Evolutionary conservation across 805 yeast genomes (phyloP), one percentile per base, ranked within the genome.

Genomic region (Pichia sporocuriosa): DNA sequence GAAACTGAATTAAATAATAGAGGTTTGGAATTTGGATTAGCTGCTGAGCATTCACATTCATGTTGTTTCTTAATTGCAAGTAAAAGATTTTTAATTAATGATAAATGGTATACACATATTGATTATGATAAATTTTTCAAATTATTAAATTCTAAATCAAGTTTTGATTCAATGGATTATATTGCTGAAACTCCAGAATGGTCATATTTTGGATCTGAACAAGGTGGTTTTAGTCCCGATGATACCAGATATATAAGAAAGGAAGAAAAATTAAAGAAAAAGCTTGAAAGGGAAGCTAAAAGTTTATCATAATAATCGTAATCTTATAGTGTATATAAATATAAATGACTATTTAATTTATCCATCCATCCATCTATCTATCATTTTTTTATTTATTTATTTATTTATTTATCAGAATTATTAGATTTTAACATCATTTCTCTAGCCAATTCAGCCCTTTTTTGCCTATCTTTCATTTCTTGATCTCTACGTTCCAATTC

Each of bases 31-130:
- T 88, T 89, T 56, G 95, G 79, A 35, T 68, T 88, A 44, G 96
- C 96, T 10, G 95, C 96, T 0, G 96, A 89, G 61, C 97, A 88
- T 60, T 95, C 96, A 0, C 97, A 88, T 59, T 83, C 95, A 3
- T 89, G 96, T 64, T 89, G 96, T 66, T 82, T 89, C 16, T 68
- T 88, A 50, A 76, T 89, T 52, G 96, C 95, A 0, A 82, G 81
- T 49, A 69, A 68, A 30, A 77, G 79, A 54, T 88, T 87, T 69
- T 69, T 75, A 48, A 78, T 79, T 44, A 62, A 82, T 56, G 81
- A 73, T 26, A 75, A 72, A 50, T 88, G 97, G 97, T 73, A 77
- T 59, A 88, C 97, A 1, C 96, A 88, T 58, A 88, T 88, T 41
- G 83, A 88, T 61, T 89, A 88, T 58, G 73, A 76, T 4, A 77